Evolutionary conservation across 2,329 filamentous ascomycete genomes (phyloP), one percentile per base, ranked within the genome.

Genomic region (Fusarium austroafricanum): DNA sequence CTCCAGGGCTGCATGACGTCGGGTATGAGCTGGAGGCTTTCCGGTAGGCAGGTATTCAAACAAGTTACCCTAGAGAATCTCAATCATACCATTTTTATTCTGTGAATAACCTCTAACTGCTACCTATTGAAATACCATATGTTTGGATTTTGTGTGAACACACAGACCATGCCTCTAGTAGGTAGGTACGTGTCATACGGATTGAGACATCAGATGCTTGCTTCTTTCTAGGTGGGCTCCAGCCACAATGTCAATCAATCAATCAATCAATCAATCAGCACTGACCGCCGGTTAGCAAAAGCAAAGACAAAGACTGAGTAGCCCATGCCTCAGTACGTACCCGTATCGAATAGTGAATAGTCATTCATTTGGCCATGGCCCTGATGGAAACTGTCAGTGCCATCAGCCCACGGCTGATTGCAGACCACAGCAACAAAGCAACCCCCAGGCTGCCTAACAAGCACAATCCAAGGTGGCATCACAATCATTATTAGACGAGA

Each of bases 1-100:
- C 68, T 71, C 68, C 58, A 54, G 45, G 20, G 12, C n/a, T 53
- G 26, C 23, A 60, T 67, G 62, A 70, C 67, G 58, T 52, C n/a
- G n/a, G n/a, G n/a, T n/a, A n/a, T n/a, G n/a, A n/a, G n/a, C n/a
- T n/a, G n/a, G n/a, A n/a, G n/a, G n/a, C n/a, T n/a, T n/a, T n/a
- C n/a, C n/a, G n/a, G n/a, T n/a, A n/a, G n/a, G n/a, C n/a, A n/a
- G n/a, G n/a, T 26, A 26, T 26, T 26, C 23, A 26, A 26, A 26
- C 5, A 26, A 7, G 2, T 37, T 66, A 45, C 49, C 45, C 49
- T 58, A 15, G 20, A 56, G 42, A 26, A 20, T n/a, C 18, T 8
- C 15, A 17, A 14, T 10, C 18, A 15, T 8, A 15, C 20, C 10
- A 28, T n/a, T 29, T 26, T 26, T 5, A 26, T 37, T 17, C n/a